Evolutionary conservation across 352 stramenopile genomes (phyloP).

Genomic region (Phytophthora sansomeana): DNA sequence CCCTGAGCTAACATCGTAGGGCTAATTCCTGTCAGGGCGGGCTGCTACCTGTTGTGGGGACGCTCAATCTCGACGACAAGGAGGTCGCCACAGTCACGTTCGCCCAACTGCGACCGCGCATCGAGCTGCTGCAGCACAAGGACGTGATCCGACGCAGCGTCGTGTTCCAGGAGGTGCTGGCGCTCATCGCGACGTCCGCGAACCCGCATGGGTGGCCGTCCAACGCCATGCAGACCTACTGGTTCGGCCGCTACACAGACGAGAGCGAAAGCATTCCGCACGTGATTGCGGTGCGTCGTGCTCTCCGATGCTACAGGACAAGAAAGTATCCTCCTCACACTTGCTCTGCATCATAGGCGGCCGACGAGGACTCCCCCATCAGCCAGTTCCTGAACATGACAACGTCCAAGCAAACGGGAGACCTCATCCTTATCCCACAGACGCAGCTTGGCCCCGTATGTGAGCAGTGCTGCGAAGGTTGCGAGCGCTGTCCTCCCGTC

Average conservation of each 20-base stretch:
- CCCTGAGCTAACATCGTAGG: too few relatives aligned
- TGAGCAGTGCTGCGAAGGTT: constrained; percentile 71
- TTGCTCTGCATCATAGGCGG: constrained; percentile 26
- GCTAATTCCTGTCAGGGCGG: constrained; percentile 45
- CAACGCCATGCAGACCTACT: constrained; percentile 79
- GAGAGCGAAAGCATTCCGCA: constrained; percentile 46
- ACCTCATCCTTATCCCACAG: constrained; percentile 80
- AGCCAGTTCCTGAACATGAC: constrained; percentile 73
- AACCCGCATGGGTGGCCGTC: constrained; percentile 74
- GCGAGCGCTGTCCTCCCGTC: constrained; percentile 46
- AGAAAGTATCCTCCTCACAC: neutral
- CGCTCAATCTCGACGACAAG: constrained; percentile 67
- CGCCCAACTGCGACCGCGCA: constrained; percentile 61
- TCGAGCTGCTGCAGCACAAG: constrained; percentile 72
- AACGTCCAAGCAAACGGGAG: constrained; percentile 71
- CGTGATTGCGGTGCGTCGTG: constrained; percentile 49
- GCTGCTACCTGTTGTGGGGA: constrained; percentile 68
- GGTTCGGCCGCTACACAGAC: constrained; percentile 72
- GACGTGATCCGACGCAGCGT: constrained; percentile 72
- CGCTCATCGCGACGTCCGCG: constrained; percentile 60
- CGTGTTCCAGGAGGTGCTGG: constrained; percentile 82
- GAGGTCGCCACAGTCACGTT: constrained; percentile 68
- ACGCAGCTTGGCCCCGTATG: constrained; percentile 83
- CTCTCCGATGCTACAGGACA: neutral
- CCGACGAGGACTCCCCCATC: constrained; percentile 55